A percentile compares a stretch with the other conserved stretches of the same genome.
These are phyloP conservation scores for Coemansia sp. DNA, from an alignment of 192 early-diverging fungal species.

Conservation along the genomic window DNA sequence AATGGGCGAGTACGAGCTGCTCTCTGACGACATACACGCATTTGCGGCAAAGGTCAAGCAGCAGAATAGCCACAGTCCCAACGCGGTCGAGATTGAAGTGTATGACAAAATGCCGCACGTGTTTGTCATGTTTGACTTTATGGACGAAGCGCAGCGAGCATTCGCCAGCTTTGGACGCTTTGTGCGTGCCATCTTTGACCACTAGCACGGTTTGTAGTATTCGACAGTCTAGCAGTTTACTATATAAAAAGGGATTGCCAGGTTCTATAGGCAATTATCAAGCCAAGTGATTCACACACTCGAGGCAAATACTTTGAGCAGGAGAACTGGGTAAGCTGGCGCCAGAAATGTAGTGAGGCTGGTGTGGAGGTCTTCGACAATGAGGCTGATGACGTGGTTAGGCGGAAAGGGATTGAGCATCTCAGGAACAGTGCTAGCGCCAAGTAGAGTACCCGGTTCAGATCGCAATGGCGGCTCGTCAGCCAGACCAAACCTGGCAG, in stretches of 20 bases:
- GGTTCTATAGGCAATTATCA: not conserved
- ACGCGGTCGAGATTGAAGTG: conserved; percentile 14
- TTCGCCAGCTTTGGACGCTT: conserved; percentile 36
- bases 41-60: conserved; percentile 27
- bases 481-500: not conserved
- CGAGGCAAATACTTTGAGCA: conserved; percentile 53
- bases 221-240: too few species aligned
- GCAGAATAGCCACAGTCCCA: not conserved
- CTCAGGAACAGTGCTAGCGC: not conserved
- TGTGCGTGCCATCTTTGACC: conserved; percentile 5
- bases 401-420: conserved; percentile 44
- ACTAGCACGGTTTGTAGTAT: not conserved
- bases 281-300: not conserved
- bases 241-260: not conserved
- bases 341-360: conserved; percentile 47
- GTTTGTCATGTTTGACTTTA: conserved; percentile 48
- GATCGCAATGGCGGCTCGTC: not conserved
- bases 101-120: conserved; percentile 53
- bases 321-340: conserved; percentile 49
- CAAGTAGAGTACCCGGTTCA: not conserved
- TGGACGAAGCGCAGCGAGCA: conserved; percentile 29
- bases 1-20: conserved; percentile 45
- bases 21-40: conserved; percentile 42
- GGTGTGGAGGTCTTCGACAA: conserved; percentile 41
- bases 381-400: conserved; percentile 53